These are phyloP conservation scores for Beauveria sp. DNA, from an alignment of 2,329 filamentous ascomycete genomes.

Conservation along the genomic window DNA sequence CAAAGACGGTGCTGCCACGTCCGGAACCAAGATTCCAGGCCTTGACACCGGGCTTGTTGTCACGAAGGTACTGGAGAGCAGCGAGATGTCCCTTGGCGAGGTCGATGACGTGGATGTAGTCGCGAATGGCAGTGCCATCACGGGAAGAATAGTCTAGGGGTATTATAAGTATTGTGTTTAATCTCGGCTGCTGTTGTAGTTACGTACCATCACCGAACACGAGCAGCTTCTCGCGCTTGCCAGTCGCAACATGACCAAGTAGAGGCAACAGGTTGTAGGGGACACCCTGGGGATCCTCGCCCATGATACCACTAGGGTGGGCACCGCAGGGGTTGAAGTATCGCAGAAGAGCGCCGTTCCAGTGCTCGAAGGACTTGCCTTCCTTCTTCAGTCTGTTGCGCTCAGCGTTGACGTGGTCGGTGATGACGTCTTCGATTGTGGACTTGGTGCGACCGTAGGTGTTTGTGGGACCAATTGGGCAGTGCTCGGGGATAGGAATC, in stretches of 20 bases:
- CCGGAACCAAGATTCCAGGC: slow-evolving; percentile 97
- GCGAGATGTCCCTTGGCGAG: slow-evolving; percentile 79
- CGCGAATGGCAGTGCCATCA: slow-evolving; percentile 89
- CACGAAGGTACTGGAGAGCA: slow-evolving; percentile 82
- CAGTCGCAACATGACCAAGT: slow-evolving; percentile 90
- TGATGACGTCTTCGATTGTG: slow-evolving; percentile 85
- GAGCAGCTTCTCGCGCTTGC: slow-evolving; percentile 86
- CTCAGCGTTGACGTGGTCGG: slow-evolving; percentile 81
- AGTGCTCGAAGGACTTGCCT: slow-evolving; percentile 69
- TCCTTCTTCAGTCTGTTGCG: slow-evolving; percentile 75
- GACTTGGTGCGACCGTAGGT: slow-evolving; percentile 96
- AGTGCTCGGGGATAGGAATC: slow-evolving; percentile 97
- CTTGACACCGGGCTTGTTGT: slow-evolving; percentile 78
- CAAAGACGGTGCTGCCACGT: slow-evolving; percentile 88
- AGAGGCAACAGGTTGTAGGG: slow-evolving; percentile 94
- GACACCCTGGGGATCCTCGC: slow-evolving; percentile 91
- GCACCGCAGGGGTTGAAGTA: slow-evolving; percentile 98
- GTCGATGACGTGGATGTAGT: slow-evolving; percentile 96
- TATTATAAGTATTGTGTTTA: slow-evolving; percentile 5
- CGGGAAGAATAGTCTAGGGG: slow-evolving; percentile 74
- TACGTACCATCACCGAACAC: slow-evolving; percentile 87
- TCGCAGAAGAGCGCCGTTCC: slow-evolving; percentile 86
- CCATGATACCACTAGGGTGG: slow-evolving; percentile 94
- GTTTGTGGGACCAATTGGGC: slow-evolving; percentile 93
- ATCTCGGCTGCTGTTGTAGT: background rate